Base-by-base conservation (phyloP, 257 asterid species). In the Nicotiana otophora region DNA sequence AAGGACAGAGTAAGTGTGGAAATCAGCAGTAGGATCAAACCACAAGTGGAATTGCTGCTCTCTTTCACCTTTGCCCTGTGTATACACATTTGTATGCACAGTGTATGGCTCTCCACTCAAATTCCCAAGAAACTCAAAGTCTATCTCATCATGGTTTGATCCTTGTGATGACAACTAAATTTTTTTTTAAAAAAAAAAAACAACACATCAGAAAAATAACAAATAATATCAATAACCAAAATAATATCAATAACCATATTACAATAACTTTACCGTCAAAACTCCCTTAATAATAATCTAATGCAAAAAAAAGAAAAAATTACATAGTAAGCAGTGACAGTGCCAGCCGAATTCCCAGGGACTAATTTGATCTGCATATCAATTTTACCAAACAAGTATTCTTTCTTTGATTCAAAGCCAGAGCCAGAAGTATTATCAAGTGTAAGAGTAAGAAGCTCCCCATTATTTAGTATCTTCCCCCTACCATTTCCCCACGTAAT, bases 101-200 rank as follows among this genome's bases (percentile, higher is more conserved):
- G 89, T 85, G 78, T 90, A 90, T 6, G 96, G 97, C 26, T 92
- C 86, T 0, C 95, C 97, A 39, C 90, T 92, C 11, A 89, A 20
- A 66, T 93, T 93, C 48, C 97, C 97, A 89, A 93, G 81, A 81
- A 93, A 92, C 87, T 93, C 97, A 31, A 92, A 89, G 78, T 93
- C 97, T 81, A 93, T 93, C 82, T 93, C 97, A 62, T 92, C 97
- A 51, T 86, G 97, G 77, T 23, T 86, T 17, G 76, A 1, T 26
- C 97, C 96, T 55, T 82, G 23, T 15, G 96, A 93, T 23, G 97
- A 92, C 80, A 90, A 51, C 95, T 91, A 34, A 82, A 67, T 8
- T 19, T 31, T 0, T 28, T 28, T 28, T 0, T 4, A 31, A 5
- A 8, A 1, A 75, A 5, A 53, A 28, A 20, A 54, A 78, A 23